Base-by-base conservation (phyloP, 176 grass and related monocot genomes). In the Juncus effusus region DNA sequence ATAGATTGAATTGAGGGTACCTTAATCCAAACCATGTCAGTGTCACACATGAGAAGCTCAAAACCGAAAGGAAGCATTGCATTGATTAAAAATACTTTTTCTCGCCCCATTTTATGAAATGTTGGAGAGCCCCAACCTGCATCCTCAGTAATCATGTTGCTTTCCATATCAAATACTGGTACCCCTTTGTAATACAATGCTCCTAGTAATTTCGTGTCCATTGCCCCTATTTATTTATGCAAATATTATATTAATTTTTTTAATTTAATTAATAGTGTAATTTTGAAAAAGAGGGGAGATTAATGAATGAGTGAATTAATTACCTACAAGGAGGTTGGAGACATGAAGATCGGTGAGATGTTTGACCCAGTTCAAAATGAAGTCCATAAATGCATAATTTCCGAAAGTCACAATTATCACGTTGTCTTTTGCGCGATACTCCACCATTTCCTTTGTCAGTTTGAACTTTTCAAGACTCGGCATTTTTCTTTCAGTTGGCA, bases 21-120 rank as follows among this genome's bases (percentile, higher is more conserved):
- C 76, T 99, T 93, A 54, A 93, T 79, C 94, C 94, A 99, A 50
- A 99, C 94, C 94, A 93, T 99, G 71, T 99, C 94, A 44, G 94
- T 99, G 76, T 99, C 94, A 65, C 94, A 99, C 85, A 99, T 82
- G 52, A 99, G 89, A 73, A 99, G 73, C 59, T 99, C 94, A 73
- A 84, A 88, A 5, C 89, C 94, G 65, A 90, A 93, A 16, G 83
- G 88, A 41, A 99, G 69, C 59, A 99, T 76, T 61, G 83, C 69
- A 66, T 99, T 99, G 74, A 99, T 99, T 67, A 93, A 79, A 61
- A 99, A 81, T 36, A 93, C 88, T 76, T 99, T 99, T 79, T 99
- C 88, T 74, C 94, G 92, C 38, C 89, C 94, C 94, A 99, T 99
- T 85, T 85, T 93, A 63, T 99, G 94, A 82, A 99, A 99, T 28